Conservation (phyloP, 257 asterid genomes). For the Echium plantagineum region DNA sequence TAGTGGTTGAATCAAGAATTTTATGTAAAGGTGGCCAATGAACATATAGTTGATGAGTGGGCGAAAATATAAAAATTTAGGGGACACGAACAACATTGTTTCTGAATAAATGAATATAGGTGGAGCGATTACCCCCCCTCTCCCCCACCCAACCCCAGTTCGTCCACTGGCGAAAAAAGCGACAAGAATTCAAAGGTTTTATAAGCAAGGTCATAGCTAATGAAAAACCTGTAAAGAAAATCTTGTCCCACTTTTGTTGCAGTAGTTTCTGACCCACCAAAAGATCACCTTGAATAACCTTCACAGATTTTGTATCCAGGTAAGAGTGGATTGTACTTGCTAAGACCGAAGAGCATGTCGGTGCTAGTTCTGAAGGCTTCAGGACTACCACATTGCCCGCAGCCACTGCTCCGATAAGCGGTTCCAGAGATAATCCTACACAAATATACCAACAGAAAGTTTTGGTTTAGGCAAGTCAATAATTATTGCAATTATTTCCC, state of each 20-base stretch:
- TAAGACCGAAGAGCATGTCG: conserved; percentile 45
- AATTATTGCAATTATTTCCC: not conserved
- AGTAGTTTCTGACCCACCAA: conserved; percentile 39
- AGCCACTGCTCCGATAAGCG: conserved; percentile 73
- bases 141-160: too few relatives aligned
- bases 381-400: conserved; percentile 63
- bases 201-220: not conserved
- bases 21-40: too few relatives aligned
- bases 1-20: too few relatives aligned
- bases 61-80: too few relatives aligned
- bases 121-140: too few relatives aligned
- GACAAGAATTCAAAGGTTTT: not conserved
- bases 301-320: conserved; percentile 46
- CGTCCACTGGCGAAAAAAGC: too few relatives aligned
- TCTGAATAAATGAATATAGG: too few relatives aligned
- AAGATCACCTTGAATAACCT: conserved; percentile 59
- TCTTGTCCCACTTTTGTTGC: conserved; percentile 73
- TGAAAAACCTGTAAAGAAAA: conserved; percentile 68
- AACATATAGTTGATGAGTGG: too few relatives aligned
- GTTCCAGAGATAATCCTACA: conserved; percentile 63
- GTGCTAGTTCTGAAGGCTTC: conserved; percentile 77
- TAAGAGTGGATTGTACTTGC: conserved; percentile 32
- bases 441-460: not conserved
- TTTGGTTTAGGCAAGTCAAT: not conserved
- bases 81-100: too few relatives aligned